Evolutionary conservation across 1,139 yeast species (phyloP).

Genomic region (Kluyveromyces sp.): DNA sequence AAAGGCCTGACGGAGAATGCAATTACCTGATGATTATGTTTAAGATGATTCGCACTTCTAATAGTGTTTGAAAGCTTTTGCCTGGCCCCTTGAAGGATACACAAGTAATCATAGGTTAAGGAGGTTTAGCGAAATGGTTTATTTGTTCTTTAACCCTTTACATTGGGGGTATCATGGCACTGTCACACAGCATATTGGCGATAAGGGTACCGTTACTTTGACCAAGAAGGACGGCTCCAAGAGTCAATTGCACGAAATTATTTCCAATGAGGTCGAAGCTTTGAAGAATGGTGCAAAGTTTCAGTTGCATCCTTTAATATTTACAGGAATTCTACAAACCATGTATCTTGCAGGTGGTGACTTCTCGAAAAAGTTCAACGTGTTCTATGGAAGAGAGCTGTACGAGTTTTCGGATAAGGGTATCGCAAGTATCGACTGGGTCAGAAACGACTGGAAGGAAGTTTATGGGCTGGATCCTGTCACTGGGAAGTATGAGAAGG

Average conservation of each 20-base stretch:
- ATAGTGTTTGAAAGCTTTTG: too few relatives aligned
- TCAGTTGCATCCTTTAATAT: conserved; percentile 55
- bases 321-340: conserved; percentile 75
- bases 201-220: conserved; percentile 36
- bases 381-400: conserved; percentile 73
- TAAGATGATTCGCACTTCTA: too few relatives aligned
- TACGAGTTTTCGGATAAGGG: conserved; percentile 58
- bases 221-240: conserved; percentile 30
- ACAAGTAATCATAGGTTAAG: background rate
- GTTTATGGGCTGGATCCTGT: conserved; percentile 34
- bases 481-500: conserved; percentile 29
- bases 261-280: conserved; percentile 40
- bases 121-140: background rate
- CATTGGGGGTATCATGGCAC: conserved; percentile 40
- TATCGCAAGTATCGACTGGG: conserved; percentile 73
- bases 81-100: background rate
- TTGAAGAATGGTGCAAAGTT: conserved; percentile 42
- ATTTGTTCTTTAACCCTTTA: conserved; percentile 25
- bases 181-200: conserved; percentile 31
- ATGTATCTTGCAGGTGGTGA: conserved; percentile 54
- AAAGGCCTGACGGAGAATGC: too few relatives aligned
- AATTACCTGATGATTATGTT: too few relatives aligned
- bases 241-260: conserved; percentile 34
- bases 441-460: conserved; percentile 35
- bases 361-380: conserved; percentile 44